These are phyloP conservation scores for Coleophoma eucalyptorum DNA, from an alignment of 2,329 filamentous ascomycete genomes.

Conservation along the genomic window DNA sequence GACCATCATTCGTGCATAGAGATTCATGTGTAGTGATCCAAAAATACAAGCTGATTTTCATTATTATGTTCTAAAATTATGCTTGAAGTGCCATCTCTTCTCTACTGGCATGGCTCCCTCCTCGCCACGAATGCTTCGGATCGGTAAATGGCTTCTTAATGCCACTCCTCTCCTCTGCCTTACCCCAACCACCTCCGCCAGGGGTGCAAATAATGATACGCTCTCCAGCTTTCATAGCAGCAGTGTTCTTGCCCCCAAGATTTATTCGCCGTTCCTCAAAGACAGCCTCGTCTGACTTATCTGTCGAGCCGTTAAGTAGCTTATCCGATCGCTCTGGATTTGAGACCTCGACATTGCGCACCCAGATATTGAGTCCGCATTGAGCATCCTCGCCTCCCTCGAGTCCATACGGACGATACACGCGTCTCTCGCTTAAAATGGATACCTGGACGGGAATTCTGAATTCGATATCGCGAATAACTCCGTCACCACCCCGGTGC, in stretches of 20 bases:
- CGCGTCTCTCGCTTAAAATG: conserved; percentile 73
- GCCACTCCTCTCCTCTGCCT: conserved; percentile 51
- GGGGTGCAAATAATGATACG: conserved; percentile 75
- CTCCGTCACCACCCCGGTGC: conserved; percentile 71
- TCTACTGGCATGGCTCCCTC: conserved; percentile 52
- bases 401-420: conserved; percentile 77
- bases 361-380: conserved; percentile 85
- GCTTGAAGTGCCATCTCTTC: conserved; percentile 58
- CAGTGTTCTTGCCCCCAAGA: conserved; percentile 76
- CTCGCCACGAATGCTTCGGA: conserved; percentile 54
- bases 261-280: conserved; percentile 63
- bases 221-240: conserved; percentile 71
- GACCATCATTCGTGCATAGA: too few relatives aligned
- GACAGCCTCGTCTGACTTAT: conserved; percentile 31
- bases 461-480: conserved; percentile 78
- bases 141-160: conserved; percentile 48
- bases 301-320: conserved; percentile 21
- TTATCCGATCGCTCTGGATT: conserved; percentile 43
- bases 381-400: conserved; percentile 76
- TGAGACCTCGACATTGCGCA: conserved; percentile 63
- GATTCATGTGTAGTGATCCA: too few relatives aligned
- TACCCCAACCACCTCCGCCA: conserved; percentile 76
- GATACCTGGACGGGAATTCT: conserved; percentile 72
- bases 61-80: conserved; percentile 18
- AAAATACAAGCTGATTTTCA: too few relatives aligned